Evolutionary conservation across 106 monocot species (phyloP), one percentile per base, ranked within the genome.

Genomic region (Xerophyta viscosa): DNA sequence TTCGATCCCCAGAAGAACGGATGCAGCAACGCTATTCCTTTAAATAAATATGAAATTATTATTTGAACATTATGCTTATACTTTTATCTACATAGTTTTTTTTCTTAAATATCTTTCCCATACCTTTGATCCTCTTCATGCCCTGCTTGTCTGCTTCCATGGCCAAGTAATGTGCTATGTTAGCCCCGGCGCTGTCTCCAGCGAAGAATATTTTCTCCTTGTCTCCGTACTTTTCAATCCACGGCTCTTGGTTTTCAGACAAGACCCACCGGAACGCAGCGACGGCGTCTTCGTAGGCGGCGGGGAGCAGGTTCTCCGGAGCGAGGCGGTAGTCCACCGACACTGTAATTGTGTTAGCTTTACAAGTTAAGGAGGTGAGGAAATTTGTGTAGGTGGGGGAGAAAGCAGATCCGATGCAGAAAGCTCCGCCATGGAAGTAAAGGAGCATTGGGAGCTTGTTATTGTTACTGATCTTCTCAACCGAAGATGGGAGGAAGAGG

Each of bases 221-320:
- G 13, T 51, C 27, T 5, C 51, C 25, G 26, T 27, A 28, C 24
- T 51, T 17, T 1, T 6, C 51, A 13, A 51, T 12, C 51, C 27
- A 51, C 17, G 51, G 51, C 27, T 51, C 51, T 6, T 20, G 18
- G 50, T 23, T 31, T 60, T 48, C 8, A 36, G 57, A 48, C 10
- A 20, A 33, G 20, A 60, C 59, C 67, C 68, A 68, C 30, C 21
- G 29, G 29, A 68, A 50, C 7, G 68, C 68, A 22, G 36, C 51
- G 48, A 57, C 57, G 48, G 21, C 31, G 50, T 67, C 67, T 6
- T 67, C 49, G 50, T 67, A 67, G 3, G 25, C 51, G 0, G 25
- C 51, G 23, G 51, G 51, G 12, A 51, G 51, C 4, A 26, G 51
- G 26, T 27, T 6, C 27, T 51, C 51, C 25, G 51, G 51, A 23